Conservation (phyloP, 768 basidiomycete genomes). For the Trametes villosa region DNA sequence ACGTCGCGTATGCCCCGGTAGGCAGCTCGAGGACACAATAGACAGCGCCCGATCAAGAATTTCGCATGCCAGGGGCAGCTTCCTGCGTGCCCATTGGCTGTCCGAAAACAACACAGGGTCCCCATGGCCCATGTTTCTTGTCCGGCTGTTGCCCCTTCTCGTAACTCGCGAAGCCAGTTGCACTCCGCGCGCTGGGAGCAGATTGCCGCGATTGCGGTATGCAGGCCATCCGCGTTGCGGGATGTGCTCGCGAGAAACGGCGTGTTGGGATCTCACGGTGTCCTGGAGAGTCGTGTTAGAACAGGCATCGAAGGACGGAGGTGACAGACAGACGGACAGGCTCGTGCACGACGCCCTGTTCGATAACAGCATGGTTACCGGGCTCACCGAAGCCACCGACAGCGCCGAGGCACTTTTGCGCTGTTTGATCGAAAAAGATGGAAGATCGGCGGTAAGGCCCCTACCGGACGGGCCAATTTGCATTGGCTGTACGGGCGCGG, state of each 20-base stretch:
- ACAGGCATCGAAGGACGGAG: background rate
- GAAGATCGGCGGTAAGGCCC: background rate
- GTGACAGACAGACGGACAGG: background rate
- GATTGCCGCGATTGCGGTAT: background rate
- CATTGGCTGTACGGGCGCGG: background rate
- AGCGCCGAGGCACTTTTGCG: conserved; percentile 1
- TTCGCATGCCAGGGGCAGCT: conserved; percentile 2
- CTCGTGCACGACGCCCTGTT: background rate
- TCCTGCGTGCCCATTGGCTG: conserved; percentile 10
- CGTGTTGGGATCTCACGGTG: background rate
- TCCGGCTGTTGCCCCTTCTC: background rate
- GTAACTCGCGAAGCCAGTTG: background rate
- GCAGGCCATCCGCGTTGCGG: too few relatives aligned
- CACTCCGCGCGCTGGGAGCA: background rate
- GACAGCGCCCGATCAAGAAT: conserved; percentile 7
- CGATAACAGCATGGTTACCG: conserved; percentile 11
- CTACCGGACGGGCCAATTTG: background rate
- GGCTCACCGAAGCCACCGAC: conserved; percentile 21
- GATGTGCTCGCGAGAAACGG: background rate
- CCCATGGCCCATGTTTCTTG: conserved; percentile 3
- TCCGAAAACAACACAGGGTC: conserved; percentile 10
- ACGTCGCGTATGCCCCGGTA: background rate
- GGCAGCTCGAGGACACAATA: background rate
- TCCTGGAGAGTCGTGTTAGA: background rate
- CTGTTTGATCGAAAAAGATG: background rate